Base-by-base conservation (phyloP, 805 yeast genomes). In the Nakazawaea populi region DNA sequence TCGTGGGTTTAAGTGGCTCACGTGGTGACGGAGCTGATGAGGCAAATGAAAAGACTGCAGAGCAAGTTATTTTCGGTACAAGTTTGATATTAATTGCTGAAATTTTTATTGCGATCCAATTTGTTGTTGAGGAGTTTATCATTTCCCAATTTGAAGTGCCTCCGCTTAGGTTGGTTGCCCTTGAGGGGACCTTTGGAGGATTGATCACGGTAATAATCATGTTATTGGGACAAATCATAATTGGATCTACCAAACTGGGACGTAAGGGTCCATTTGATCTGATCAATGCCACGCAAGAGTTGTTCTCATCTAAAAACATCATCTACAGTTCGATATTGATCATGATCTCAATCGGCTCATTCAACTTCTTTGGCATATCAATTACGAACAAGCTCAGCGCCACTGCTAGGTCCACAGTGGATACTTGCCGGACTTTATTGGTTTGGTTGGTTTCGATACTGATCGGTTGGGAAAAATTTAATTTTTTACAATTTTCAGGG, bases 321-420 rank as follows among this genome's bases (percentile, higher is more conserved):
- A 53, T 84, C 14, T 52, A 69, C 3, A 71, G 85, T 6, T 82
- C 90, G 2, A 24, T 85, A 2, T 68, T 77, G 42, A 85, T 86
- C 54, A 85, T 87, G 92, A 46, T 83, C 2, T 83, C 87, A 7
- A 87, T 87, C 54, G 80, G 89, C 1, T 58, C 75, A 5, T 87
- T 87, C 75, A 87, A 87, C 65, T 83, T 74, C 63, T 82, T 82
- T 58, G 95, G 95, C 2, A 75, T 86, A 39, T 75, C 88, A 7
- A 68, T 87, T 38, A 87, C 95, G 2, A 73, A 77, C 46, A 67
- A 68, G 44, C 61, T 87, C 45, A 82, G 86, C 48, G 94, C 95
- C 35, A 87, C 95, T 1, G 75, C 91, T 1, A 73, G 94, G 60
- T 82, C 89, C 27, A 87, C 94, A 1, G 77, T 87, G 47, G 95